Evolutionary conservation across 2,329 filamentous ascomycete genomes (phyloP).

Genomic region (Cephalotrichum gorgonifer): DNA sequence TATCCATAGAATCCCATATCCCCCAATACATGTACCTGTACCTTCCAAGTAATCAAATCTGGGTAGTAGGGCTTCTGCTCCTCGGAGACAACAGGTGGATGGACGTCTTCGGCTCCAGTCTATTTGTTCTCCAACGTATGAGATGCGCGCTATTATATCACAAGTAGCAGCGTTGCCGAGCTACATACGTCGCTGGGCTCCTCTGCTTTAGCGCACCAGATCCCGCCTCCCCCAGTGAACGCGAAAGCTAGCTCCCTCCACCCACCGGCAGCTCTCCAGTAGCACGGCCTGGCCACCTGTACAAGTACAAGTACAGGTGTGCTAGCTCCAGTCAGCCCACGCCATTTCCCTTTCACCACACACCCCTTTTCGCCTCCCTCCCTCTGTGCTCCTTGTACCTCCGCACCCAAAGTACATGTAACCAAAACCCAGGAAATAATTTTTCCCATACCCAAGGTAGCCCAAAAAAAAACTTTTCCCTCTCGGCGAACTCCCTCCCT

Average conservation of each 20-base stretch:
- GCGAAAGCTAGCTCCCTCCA: neutral
- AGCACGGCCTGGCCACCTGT: neutral
- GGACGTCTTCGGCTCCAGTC: too few relatives aligned
- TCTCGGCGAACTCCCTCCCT: slow-evolving; percentile 2
- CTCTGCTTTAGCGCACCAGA: neutral
- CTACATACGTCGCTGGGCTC: too few relatives aligned
- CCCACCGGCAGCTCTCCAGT: neutral
- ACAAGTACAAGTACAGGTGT: too few relatives aligned
- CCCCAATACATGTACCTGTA: too few relatives aligned
- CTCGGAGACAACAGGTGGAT: too few relatives aligned
- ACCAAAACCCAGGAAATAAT: slow-evolving; percentile 1
- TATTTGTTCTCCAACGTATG: too few relatives aligned
- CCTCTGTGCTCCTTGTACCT: neutral
- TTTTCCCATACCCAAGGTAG: too few relatives aligned
- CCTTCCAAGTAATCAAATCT: too few relatives aligned
- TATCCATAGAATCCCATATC: too few relatives aligned
- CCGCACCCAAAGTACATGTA: neutral
- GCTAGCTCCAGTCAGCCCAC: neutral
- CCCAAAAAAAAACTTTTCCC: slow-evolving; percentile 2
- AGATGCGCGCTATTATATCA: too few relatives aligned
- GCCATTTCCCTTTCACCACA: neutral
- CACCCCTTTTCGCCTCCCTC: neutral
- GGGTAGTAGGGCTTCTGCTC: too few relatives aligned
- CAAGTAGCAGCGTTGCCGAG: too few relatives aligned
- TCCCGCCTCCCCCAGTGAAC: neutral